Evolutionary conservation across 2,329 filamentous ascomycete species (phyloP), one percentile per base, ranked within the genome.

Genomic region (Daldinia sp.): DNA sequence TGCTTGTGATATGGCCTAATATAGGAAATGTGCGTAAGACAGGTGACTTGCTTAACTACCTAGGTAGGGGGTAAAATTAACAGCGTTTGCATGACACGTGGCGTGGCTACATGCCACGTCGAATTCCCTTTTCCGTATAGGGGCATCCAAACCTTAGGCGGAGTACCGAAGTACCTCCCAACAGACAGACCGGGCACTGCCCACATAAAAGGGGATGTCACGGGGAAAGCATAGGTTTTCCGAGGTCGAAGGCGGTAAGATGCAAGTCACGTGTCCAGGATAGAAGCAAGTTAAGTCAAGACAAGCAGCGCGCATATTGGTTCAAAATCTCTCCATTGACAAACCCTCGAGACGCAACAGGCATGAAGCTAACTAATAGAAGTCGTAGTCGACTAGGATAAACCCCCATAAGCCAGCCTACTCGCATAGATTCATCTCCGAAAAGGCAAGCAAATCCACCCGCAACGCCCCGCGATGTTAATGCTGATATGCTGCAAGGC

Each of bases 41-140:
- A 50, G 13, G 28, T 59, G 56, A 59, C 20, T 59, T 35, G 41
- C 41, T 18, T 59, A 48, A 48, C 56, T 28, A 42, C 26, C 18
- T 59, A 48, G 37, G 41, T 28, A 44, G 56, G 44, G 56, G 50
- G 20, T 23, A 18, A 30, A 18, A 56, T 50, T n/a, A 20, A 42
- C 28, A 10, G 42, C 44, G 46, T 58, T 44, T 28, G 7, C 18
- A 33, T 28, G 68, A 57, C 64, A 70, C 64, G 68, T 70, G 64
- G 64, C 64, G 10, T 60, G 60, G 61, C 41, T 46, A 41, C 58
- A 13, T 68, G 65, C 60, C 60, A 70, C 60, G 46, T 69, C 56
- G 53, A 33, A 33, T 13, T 28, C 44, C 53, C 18, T 56, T 23
- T 56, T 20, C 33, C 18, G 20, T 41, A 12, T 18, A 18, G 41